phyloP scores from a whole-genome alignment of 305 asterid genomes.

The Fraxinus floribunda region DNA sequence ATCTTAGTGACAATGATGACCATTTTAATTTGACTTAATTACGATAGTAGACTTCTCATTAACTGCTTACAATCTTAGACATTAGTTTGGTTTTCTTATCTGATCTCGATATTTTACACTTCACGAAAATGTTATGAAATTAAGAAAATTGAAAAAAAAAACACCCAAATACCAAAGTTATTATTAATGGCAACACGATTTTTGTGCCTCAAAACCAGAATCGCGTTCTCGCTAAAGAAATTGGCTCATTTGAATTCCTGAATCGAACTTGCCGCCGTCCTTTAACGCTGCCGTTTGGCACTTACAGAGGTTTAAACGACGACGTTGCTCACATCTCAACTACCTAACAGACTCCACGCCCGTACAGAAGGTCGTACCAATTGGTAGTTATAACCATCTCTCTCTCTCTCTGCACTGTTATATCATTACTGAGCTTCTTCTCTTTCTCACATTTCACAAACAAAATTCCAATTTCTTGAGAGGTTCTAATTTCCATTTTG shows the following conservation, averaged over 20 bases:
- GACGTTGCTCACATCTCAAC: neutral
- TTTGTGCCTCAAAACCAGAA: neutral
- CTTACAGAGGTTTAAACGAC: neutral
- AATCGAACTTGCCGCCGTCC: neutral
- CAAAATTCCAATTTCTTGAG: conserved; percentile 9
- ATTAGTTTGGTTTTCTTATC: too few relatives aligned
- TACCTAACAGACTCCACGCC: neutral
- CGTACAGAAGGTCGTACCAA: neutral
- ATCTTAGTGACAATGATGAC: neutral
- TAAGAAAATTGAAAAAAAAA: neutral
- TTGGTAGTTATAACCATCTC: neutral
- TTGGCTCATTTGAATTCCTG: neutral
- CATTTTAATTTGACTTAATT: neutral
- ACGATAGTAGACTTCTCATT: too few relatives aligned
- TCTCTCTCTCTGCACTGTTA: neutral
- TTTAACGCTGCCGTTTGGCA: neutral
- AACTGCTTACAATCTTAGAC: neutral
- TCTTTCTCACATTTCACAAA: neutral
- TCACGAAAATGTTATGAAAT: too few relatives aligned
- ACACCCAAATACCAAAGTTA: neutral
- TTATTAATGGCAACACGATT: neutral
- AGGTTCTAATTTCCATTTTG: neutral
- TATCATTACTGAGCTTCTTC: neutral
- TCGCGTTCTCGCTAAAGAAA: neutral
- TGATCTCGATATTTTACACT: too few relatives aligned